These are phyloP conservation scores for Hyaloscypha bicolor DNA, from an alignment of 495 filamentous ascomycete species.

Conservation along the genomic window DNA sequence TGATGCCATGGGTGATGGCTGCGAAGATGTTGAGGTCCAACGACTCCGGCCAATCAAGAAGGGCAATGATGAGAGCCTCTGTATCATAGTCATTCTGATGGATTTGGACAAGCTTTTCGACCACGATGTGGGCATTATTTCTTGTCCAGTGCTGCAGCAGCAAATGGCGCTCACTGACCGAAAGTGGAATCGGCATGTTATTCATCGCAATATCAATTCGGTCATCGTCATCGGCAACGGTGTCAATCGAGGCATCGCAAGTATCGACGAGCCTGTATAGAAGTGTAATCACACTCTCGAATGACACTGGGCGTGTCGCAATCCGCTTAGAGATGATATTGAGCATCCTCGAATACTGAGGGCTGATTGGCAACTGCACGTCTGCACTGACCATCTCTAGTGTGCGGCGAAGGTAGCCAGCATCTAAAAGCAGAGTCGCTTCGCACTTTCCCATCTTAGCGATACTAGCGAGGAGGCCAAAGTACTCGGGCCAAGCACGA, in stretches of 20 bases:
- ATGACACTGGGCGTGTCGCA: conserved; percentile 52
- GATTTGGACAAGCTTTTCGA: conserved; percentile 52
- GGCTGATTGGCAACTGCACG: conserved; percentile 41
- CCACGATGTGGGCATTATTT: conserved; percentile 43
- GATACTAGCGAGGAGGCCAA: conserved; percentile 65
- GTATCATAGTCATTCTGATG: conserved; percentile 49
- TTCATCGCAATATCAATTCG: conserved; percentile 18
- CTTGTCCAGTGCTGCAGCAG: conserved; percentile 45
- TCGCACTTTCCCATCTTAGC: conserved; percentile 58
- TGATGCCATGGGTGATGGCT: conserved; percentile 30
- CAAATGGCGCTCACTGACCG: conserved; percentile 42
- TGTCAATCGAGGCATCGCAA: conserved; percentile 22
- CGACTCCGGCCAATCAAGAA: conserved; percentile 39
- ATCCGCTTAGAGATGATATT: conserved; percentile 50
- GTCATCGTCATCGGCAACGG: conserved; percentile 16
- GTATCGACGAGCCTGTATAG: conserved; percentile 50
- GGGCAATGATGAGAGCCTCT: conserved; percentile 43
- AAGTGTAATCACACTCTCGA: conserved; percentile 54
- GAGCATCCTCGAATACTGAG: conserved; percentile 46
- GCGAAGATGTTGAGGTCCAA: conserved; percentile 22
- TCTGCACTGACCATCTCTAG: conserved; percentile 68
- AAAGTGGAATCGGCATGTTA: conserved; percentile 39
- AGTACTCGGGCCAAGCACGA: conserved; percentile 81
- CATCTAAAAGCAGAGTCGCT: conserved; percentile 54
- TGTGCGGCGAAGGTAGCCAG: conserved; percentile 56